Evolutionary conservation across 331 rosid genomes (phyloP).

Genomic region (Rosa hybrid): DNA sequence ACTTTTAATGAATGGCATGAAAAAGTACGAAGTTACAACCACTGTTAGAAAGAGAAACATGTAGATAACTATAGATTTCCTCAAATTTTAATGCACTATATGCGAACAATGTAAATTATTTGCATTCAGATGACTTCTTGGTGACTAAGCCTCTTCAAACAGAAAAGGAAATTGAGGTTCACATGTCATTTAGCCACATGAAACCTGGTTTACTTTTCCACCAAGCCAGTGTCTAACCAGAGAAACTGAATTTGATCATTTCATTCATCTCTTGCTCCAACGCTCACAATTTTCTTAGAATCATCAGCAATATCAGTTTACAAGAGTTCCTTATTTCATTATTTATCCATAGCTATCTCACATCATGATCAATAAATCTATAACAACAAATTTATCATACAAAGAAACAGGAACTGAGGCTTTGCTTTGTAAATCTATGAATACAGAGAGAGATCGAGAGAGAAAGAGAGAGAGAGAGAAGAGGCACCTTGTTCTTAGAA

Average conservation of each 20-base stretch:
- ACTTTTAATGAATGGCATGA: neutral
- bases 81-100: neutral
- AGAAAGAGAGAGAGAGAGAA: neutral
- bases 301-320: neutral
- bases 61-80: neutral
- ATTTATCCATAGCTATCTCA: no score
- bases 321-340: neutral
- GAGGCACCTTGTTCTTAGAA: constrained; percentile 31
- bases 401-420: no score
- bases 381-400: neutral
- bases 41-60: neutral
- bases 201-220: neutral
- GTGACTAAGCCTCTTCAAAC: neutral
- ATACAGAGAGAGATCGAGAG: neutral
- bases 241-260: neutral
- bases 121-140: neutral
- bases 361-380: neutral
- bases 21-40: no score
- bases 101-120: neutral
- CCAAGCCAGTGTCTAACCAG: neutral
- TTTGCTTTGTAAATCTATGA: no score
- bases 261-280: neutral
- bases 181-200: neutral
- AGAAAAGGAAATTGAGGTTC: neutral
- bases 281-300: neutral